phyloP scores from a whole-genome alignment of 306 rosid species.

The Vachellia pachyceras region DNA sequence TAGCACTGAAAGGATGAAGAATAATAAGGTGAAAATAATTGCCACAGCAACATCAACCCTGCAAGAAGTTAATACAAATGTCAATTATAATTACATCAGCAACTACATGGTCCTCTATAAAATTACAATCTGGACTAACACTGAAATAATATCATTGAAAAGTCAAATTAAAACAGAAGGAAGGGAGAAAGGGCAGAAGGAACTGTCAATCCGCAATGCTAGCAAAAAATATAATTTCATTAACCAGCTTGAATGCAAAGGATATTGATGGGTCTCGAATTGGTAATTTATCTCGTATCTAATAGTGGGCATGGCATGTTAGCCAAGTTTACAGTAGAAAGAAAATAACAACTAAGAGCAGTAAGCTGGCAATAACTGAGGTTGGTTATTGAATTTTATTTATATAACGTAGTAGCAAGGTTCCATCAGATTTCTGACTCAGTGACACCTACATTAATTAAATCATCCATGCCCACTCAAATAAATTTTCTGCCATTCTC shows the following conservation, averaged over 20 bases:
- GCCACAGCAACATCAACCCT: conserved; percentile 59
- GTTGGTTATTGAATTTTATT: background rate
- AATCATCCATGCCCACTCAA: conserved; percentile 10
- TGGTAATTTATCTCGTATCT: background rate
- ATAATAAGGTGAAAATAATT: conserved; percentile 36
- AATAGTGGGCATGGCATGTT: background rate
- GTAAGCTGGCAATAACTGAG: background rate
- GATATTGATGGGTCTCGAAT: background rate
- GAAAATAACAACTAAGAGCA: background rate
- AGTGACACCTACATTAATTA: background rate
- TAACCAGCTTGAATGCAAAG: conserved; percentile 21
- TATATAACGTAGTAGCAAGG: background rate
- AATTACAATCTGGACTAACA: conserved; percentile 25
- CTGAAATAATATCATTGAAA: conserved; percentile 4
- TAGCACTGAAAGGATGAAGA: conserved; percentile 39
- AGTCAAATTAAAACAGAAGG: conserved; percentile 10
- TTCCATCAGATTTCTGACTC: background rate
- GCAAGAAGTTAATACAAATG: conserved; percentile 38
- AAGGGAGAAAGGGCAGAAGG: conserved; percentile 19
- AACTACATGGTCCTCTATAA: background rate
- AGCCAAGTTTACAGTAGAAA: background rate
- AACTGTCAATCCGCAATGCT: background rate
- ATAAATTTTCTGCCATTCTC: background rate
- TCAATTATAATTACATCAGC: conserved; percentile 27
- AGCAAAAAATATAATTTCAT: conserved; percentile 13